Percentiles rank a stretch among this genome's conserved stretches.
These are phyloP conservation scores for Mortierella alpina DNA, from an alignment of 192 early-diverging fungal genomes.

Conservation along the genomic window DNA sequence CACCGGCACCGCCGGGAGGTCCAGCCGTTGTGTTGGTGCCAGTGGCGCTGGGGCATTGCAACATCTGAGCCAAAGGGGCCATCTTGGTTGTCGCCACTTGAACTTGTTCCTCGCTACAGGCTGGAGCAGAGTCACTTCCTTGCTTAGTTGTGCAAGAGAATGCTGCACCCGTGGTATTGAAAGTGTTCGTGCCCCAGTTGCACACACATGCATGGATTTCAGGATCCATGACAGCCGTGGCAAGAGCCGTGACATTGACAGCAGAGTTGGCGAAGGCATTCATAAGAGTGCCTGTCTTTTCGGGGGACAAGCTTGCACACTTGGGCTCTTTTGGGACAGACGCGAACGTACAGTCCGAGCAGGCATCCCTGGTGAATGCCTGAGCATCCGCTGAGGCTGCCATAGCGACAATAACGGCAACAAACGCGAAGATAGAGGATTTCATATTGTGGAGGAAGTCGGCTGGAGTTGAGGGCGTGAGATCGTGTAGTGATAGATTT, in stretches of 20 bases:
- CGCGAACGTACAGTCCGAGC: conserved; percentile 14
- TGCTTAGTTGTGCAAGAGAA: neutral
- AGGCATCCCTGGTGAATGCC: neutral
- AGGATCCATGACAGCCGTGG: neutral
- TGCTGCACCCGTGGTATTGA: conserved; percentile 3
- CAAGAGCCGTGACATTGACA: neutral
- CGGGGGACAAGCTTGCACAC: conserved; percentile 5
- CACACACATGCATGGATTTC: conserved; percentile 27
- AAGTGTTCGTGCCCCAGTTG: conserved; percentile 1
- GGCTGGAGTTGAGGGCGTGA: neutral
- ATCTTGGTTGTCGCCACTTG: neutral
- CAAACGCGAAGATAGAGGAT: conserved; percentile 2
- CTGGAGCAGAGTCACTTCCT: neutral
- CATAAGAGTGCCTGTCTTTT: conserved; percentile 2
- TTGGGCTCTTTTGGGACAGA: conserved; percentile 9
- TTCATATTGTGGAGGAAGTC: conserved; percentile 14
- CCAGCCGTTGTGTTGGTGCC: neutral
- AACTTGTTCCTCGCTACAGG: conserved; percentile 13
- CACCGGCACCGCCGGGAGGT: neutral
- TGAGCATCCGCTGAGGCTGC: conserved; percentile 7
- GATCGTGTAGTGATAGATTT: no score
- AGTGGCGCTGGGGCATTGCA: conserved; percentile 5
- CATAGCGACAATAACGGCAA: neutral
- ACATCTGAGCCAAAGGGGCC: neutral
- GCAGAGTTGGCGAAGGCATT: conserved; percentile 9